Evolutionary conservation across 169 alveolate genomes (phyloP).

Genomic region (Eimeria acervulina): DNA sequence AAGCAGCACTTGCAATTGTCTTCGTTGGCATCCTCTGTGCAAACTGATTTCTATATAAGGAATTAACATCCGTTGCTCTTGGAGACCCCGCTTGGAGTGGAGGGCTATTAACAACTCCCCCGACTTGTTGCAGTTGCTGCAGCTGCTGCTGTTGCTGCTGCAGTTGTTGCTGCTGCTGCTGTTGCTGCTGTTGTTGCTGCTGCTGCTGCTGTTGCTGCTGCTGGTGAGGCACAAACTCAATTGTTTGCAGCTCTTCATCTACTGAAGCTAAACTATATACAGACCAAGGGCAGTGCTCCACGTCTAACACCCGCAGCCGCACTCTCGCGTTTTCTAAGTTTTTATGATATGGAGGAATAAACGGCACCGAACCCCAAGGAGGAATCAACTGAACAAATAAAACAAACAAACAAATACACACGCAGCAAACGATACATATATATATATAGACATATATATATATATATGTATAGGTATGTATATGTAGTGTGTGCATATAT

Average conservation of each 20-base stretch:
- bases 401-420: no score
- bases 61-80: constrained; percentile 6
- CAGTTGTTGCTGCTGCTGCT: constrained; percentile 1
- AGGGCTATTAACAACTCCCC: constrained; percentile 10
- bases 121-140: background rate
- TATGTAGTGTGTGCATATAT: no score
- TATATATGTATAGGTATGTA: no score
- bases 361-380: constrained; percentile 72
- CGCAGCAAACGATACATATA: no score
- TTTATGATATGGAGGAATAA: constrained; percentile 76
- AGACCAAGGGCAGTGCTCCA: constrained; percentile 78
- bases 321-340: constrained; percentile 72
- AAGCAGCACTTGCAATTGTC: background rate
- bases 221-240: constrained; percentile 72
- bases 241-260: constrained; percentile 68
- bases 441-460: no score
- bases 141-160: background rate
- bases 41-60: background rate
- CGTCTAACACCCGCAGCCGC: constrained; percentile 71
- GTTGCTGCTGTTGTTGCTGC: background rate
- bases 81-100: constrained; percentile 26
- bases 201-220: constrained; percentile 3
- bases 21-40: constrained; percentile 6
- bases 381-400: constrained; percentile 20
- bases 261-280: constrained; percentile 71